A percentile compares a stretch with the other conserved stretches of the same genome.
Conservation (phyloP, 176 grass and related monocot species). For the Echinochloa phyllopogon region DNA sequence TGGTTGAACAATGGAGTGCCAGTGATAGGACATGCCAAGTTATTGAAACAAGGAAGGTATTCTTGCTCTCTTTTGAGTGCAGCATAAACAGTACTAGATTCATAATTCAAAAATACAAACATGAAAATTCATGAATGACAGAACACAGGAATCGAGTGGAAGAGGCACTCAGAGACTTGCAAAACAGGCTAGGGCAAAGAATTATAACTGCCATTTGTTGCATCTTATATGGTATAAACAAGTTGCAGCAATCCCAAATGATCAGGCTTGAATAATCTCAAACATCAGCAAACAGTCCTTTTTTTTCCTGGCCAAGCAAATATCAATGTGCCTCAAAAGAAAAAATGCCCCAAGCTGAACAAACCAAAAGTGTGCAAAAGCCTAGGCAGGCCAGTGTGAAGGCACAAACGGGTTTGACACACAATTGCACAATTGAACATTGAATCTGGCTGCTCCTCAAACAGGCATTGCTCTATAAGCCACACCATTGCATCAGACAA, state of each 20-base stretch:
- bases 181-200: not conserved
- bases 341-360: not conserved
- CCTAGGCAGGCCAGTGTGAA: not conserved
- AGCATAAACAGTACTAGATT: not conserved
- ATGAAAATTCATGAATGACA: not conserved
- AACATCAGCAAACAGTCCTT: not conserved
- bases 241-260: not conserved
- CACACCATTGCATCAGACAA: not conserved
- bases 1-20: not conserved
- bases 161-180: not conserved
- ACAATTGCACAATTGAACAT: not conserved
- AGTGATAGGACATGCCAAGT: constrained; percentile 20
- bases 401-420: not conserved
- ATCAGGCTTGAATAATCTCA: not conserved
- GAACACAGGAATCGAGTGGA: not conserved
- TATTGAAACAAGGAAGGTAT: not conserved
- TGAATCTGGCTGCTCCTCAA: not conserved
- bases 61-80: not conserved
- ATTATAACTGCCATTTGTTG: not conserved
- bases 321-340: not conserved
- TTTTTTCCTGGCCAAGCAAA: not conserved
- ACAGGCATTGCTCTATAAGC: not conserved
- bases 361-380: not conserved
- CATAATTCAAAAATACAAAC: not conserved
- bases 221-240: not conserved